Percentiles rank a stretch among this genome's conserved stretches.
Evolutionary conservation across 2,329 filamentous ascomycete genomes (phyloP).

Genomic region (Pezicula carpinea): DNA sequence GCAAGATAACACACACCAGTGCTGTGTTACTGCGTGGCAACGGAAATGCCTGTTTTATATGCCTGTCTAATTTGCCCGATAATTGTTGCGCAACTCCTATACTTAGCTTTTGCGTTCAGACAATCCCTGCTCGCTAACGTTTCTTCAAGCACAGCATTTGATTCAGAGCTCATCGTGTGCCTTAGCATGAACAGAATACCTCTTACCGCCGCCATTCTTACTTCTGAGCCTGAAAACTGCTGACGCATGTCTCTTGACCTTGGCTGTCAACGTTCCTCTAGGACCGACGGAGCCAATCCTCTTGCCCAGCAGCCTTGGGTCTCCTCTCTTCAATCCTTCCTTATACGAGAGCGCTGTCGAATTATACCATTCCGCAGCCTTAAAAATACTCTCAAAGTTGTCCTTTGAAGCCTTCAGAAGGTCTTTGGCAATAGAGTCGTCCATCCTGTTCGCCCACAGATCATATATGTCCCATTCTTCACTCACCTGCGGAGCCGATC

Average conservation of each 20-base stretch:
- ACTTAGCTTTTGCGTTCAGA: no score
- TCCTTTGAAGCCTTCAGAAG: constrained; percentile 34
- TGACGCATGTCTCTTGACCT: constrained; percentile 39
- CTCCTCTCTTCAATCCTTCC: constrained; percentile 34
- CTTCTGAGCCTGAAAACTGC: constrained; percentile 37
- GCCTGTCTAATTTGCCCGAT: background rate
- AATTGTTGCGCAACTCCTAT: constrained; percentile 5
- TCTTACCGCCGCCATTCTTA: constrained; percentile 19
- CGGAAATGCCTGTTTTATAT: no score
- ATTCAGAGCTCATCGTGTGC: background rate
- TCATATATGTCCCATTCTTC: constrained; percentile 45
- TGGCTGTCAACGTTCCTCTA: constrained; percentile 33
- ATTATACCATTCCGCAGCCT: constrained; percentile 33
- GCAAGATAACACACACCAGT: no score
- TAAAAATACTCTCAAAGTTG: background rate
- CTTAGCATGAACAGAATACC: constrained; percentile 30
- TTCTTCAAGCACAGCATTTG: no score
- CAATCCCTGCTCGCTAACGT: no score
- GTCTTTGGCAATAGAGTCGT: constrained; percentile 32
- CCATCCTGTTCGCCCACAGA: constrained; percentile 47
- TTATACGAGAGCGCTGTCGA: constrained; percentile 38
- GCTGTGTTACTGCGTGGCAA: no score
- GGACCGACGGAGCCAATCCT: constrained; percentile 34
- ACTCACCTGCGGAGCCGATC: constrained; percentile 32
- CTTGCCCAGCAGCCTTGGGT: constrained; percentile 40